Percentiles rank a stretch among this genome's conserved stretches.
These are phyloP conservation scores for Cokeromyces recurvatus DNA, from an alignment of 371 early-diverging fungal species.

Conservation along the genomic window DNA sequence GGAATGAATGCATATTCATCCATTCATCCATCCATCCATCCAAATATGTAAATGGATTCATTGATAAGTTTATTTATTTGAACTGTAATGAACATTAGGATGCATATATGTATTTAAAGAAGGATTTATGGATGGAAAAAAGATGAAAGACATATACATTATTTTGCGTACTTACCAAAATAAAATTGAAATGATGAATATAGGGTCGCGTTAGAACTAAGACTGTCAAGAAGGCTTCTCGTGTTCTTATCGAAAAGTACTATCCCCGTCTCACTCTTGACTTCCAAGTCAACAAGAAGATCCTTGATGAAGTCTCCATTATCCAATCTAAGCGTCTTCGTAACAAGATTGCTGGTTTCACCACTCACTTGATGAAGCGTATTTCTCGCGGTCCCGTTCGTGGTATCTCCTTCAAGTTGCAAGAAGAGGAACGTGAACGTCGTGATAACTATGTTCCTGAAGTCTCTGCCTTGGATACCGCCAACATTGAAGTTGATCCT, in stretches of 20 bases:
- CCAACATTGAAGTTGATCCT: constrained; percentile 92
- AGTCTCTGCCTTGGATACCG: constrained; percentile 95
- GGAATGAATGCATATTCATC: too few species aligned
- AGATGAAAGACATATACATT: not conserved
- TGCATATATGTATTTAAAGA: too few species aligned
- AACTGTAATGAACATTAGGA: too few species aligned
- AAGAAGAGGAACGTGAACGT: constrained; percentile 99
- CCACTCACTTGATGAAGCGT: constrained; percentile 99
- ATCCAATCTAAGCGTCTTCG: constrained; percentile 99
- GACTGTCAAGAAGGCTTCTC: constrained; percentile 99
- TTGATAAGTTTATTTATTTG: too few species aligned
- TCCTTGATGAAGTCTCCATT: constrained; percentile 97
- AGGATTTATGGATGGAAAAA: constrained; percentile 10
- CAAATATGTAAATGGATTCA: too few species aligned
- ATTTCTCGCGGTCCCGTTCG: constrained; percentile 99
- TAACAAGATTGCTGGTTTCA: constrained; percentile 99
- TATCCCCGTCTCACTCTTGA: constrained; percentile 98
- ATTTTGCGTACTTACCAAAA: too few species aligned
- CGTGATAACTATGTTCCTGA: constrained; percentile 99
- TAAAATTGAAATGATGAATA: too few species aligned
- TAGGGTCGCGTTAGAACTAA: constrained; percentile 76
- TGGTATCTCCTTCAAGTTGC: constrained; percentile 99
- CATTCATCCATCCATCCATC: too few species aligned
- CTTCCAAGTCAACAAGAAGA: constrained; percentile 99
- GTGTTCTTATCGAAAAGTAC: constrained; percentile 99